Conservation (phyloP, 495 filamentous ascomycete genomes). For the Aspergillus campestris region DNA sequence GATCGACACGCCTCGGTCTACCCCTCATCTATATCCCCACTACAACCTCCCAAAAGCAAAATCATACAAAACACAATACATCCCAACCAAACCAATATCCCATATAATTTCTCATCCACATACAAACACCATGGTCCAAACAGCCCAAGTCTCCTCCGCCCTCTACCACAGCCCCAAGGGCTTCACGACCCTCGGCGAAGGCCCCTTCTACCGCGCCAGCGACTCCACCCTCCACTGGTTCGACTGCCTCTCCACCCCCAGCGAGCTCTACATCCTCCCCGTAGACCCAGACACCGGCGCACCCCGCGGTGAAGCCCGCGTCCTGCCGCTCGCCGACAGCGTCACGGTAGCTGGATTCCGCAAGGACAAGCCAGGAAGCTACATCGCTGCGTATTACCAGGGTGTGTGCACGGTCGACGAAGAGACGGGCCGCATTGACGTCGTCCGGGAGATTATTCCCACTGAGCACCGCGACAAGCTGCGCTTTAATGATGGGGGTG, state of each 20-base stretch:
- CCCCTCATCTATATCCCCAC: no score
- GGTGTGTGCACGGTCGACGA: slow-evolving; percentile 20
- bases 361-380: slow-evolving; percentile 14
- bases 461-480: slow-evolving; percentile 10
- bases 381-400: slow-evolving; percentile 21
- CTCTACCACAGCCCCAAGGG: slow-evolving; percentile 14
- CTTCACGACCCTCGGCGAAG: slow-evolving; percentile 20
- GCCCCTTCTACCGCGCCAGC: slow-evolving; percentile 15
- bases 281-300: slow-evolving; percentile 14
- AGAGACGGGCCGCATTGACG: slow-evolving; percentile 12
- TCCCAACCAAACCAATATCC: no score
- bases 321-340: slow-evolving; percentile 13
- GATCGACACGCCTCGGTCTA: no score
- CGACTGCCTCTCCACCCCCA: slow-evolving; percentile 15
- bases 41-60: no score
- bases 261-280: slow-evolving; percentile 16
- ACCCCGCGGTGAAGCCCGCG: slow-evolving; percentile 3
- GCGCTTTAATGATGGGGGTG: slow-evolving; percentile 20
- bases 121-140: no score
- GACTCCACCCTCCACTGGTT: slow-evolving; percentile 22
- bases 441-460: slow-evolving; percentile 19
- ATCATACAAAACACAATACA: no score
- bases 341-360: slow-evolving; percentile 18
- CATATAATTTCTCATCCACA: no score
- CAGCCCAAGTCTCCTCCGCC: neutral